Evolutionary conservation across 495 filamentous ascomycete genomes (phyloP).

Genomic region (Tuber aestivum): DNA sequence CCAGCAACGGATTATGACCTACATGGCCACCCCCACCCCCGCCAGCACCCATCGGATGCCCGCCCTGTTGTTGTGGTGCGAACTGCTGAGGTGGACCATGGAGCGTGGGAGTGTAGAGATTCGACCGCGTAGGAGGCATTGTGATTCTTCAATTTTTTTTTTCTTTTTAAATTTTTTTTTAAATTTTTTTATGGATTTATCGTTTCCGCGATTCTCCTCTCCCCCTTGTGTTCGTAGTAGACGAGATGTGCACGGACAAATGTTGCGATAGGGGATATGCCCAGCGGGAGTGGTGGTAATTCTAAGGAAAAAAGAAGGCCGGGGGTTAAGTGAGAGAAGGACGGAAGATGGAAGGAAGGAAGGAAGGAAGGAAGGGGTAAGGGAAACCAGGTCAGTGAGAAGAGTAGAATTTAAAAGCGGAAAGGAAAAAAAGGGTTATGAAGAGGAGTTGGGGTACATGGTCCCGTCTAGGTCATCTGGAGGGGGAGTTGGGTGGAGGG

Average conservation of each 20-base stretch:
- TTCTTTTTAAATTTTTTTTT: neutral
- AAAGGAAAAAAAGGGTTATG: neutral
- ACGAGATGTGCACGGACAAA: neutral
- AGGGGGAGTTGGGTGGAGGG: neutral
- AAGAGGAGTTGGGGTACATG: constrained; percentile 1
- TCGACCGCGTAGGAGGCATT: constrained; percentile 41
- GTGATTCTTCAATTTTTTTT: neutral
- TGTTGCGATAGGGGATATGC: neutral
- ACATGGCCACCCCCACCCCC: constrained; percentile 35
- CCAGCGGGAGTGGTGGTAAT: neutral
- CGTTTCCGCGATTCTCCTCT: neutral
- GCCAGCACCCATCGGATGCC: constrained; percentile 38
- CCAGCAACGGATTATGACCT: constrained; percentile 30
- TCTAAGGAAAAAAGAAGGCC: neutral
- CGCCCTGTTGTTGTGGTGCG: constrained; percentile 36
- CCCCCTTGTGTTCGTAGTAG: neutral
- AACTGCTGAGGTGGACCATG: constrained; percentile 39
- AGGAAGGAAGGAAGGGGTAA: neutral
- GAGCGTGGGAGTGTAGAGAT: constrained; percentile 39
- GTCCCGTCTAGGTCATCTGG: neutral
- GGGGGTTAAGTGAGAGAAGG: neutral
- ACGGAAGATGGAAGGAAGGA: neutral
- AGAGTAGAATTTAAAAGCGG: neutral
- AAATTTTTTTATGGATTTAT: neutral
- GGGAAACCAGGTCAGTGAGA: neutral